phyloP scores from a whole-genome alignment of 345 rosid genomes.

The Populus nigra region DNA sequence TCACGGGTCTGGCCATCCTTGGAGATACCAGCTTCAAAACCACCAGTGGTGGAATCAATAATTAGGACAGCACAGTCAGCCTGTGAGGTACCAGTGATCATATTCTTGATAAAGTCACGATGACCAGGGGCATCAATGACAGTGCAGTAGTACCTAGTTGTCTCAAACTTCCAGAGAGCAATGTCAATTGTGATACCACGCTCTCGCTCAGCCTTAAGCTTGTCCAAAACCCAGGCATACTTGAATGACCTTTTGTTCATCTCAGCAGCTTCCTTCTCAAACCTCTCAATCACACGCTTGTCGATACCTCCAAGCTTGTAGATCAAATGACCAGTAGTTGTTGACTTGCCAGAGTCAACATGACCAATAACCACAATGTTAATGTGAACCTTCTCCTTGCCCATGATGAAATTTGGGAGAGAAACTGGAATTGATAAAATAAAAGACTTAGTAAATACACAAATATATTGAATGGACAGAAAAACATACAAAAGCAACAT shows the following conservation, averaged over 20 bases:
- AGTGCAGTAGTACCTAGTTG: constrained; percentile 69
- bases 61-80: constrained; percentile 78
- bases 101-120: constrained; percentile 78
- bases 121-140: constrained; percentile 81
- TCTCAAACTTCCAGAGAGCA: constrained; percentile 75
- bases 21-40: constrained; percentile 81
- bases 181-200: constrained; percentile 79
- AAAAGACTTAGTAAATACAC: no score
- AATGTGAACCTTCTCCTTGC: constrained; percentile 26
- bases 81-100: constrained; percentile 81
- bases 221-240: constrained; percentile 80
- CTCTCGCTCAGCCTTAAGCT: constrained; percentile 79
- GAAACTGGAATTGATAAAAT: not conserved
- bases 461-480: no score
- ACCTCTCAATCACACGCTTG: constrained; percentile 80
- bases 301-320: constrained; percentile 82
- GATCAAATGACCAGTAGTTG: constrained; percentile 74
- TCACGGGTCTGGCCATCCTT: constrained; percentile 86
- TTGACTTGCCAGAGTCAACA: constrained; percentile 59
- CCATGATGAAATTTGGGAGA: constrained; percentile 17
- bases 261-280: constrained; percentile 80
- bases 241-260: constrained; percentile 81
- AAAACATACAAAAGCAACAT: not conserved
- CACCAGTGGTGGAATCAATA: constrained; percentile 81
- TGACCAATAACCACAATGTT: constrained; percentile 32